Evolutionary conservation across 2,329 filamentous ascomycete species (phyloP).

Genomic region (Sporothrix variecibatus): DNA sequence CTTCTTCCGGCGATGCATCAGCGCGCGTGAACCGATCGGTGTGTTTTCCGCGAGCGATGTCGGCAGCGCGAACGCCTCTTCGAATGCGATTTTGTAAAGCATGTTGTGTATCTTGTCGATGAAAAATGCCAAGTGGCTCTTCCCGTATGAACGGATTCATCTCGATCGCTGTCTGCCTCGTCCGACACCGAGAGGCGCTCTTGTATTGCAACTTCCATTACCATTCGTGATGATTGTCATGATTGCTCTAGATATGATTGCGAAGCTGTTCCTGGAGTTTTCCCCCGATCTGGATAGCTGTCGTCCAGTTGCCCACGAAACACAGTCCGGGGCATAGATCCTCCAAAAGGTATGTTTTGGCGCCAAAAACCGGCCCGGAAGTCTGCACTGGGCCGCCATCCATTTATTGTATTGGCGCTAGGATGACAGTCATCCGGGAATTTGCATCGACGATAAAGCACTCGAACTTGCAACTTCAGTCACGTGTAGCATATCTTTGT

Average conservation of each 20-base stretch:
- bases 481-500: neutral
- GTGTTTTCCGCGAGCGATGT: conserved; percentile 29
- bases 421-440: conserved; percentile 10
- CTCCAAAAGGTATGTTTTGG: neutral
- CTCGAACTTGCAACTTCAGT: neutral
- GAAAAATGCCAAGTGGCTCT: neutral
- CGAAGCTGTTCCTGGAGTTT: neutral
- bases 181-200: neutral
- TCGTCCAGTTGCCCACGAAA: neutral
- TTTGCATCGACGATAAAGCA: neutral
- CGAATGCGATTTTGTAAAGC: conserved; percentile 33
- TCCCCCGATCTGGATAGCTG: neutral
- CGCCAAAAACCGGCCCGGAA: neutral
- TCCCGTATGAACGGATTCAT: neutral
- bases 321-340: neutral
- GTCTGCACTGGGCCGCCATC: neutral
- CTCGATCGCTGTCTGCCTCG: neutral
- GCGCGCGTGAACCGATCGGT: conserved; percentile 31
- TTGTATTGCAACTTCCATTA: neutral
- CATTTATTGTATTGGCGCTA: neutral
- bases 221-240: too few species aligned
- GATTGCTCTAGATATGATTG: neutral
- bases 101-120: conserved; percentile 13
- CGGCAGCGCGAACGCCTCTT: conserved; percentile 33
- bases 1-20: conserved; percentile 31